Evolutionary conservation across 2,329 filamentous ascomycete species (phyloP), one percentile per base, ranked within the genome.

Genomic region (Phyllosticta citribraziliensis): DNA sequence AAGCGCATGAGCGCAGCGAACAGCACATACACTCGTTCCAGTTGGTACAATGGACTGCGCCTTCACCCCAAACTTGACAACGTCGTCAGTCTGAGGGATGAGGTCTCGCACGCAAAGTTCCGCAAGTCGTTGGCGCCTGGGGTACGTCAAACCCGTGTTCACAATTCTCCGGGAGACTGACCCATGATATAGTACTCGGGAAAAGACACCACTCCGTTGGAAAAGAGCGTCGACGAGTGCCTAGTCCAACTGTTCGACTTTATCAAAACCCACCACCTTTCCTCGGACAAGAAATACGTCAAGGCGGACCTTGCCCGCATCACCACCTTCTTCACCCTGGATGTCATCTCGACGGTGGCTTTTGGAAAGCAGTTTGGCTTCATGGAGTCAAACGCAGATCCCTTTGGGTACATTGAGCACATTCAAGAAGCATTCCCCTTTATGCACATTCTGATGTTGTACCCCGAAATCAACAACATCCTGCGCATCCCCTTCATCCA

Each of bases 351-450:
- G 1, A 71, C 72, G 58, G 65, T 76, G 30, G 74, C 73, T 8
- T 76, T 76, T 60, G 74, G 73, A 4, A 71, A 78, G 56, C 67
- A 75, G 0, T 81, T 83, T 63, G 80, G 80, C 12, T 79, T 78
- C 64, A 65, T 83, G 0, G 73, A 75, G n/a, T 66, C 72, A 5
- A 78, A 83, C 64, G 22, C n/a, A 4, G 57, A 83, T 63, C 72
- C 78, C 0, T 79, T 78, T 64, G 75, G 75, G 57, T 82, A 80
- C 65, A 76, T 82, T 57, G 67, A 72, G 57, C 77, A 77, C 6
- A 74, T 76, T 0, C 72, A 77, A 56, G 68, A 74, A 52, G 75
- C 73, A 11, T 63, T 80, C 0, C 77, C 78, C 0, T 72, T 74
- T n/a, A 73, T 80, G 17, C 76, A 78, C 58, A 65, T 78, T 2